Evolutionary conservation across 2,329 filamentous ascomycete genomes (phyloP), one percentile per base, ranked within the genome.

Genomic region (Myriosclerotinia duriaeana): DNA sequence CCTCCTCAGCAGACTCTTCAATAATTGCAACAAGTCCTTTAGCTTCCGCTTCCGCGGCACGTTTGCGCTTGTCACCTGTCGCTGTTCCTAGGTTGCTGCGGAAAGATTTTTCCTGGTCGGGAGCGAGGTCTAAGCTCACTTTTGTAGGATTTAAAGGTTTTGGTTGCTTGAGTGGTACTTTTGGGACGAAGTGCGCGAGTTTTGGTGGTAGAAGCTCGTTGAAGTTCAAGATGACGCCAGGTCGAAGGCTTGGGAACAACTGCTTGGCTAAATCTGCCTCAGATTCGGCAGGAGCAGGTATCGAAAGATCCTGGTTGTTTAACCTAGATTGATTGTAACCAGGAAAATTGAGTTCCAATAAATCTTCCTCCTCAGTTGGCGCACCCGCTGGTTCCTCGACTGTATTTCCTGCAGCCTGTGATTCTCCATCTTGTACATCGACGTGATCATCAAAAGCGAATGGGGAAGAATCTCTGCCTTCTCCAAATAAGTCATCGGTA

Each of bases 111-210:
- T 96, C 92, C 71, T 96, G 91, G 73, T 98, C 95, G 56, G 86
- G 84, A 3, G 91, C 90, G 44, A 98, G 81, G 69, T 99, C 95
- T 17, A 99, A 83, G 69, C 87, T 93, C 66, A 97, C 84, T 78
- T 99, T 99, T 26, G 90, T 93, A 0, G 93, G 92, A 6, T 93
- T 85, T 4, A 98, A 83, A 20, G 91, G 83, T 78, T 93, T 95
- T 0, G 93, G 91, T 52, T 88, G 88, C 78, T 93, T 96, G 1
- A 83, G 71, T 0, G 93, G 92, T 50, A 87, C 86, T 78, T 97
- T 95, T 66, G 90, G 89, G 69, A 90, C 84, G 78, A 91, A 94
- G 65, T 87, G 84, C 1, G 92, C 90, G 72, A 88, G 88, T 77
- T 93, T 93, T 7, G 90, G 88, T 3, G 92, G 92, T 46, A 99